Evolutionary conservation across 495 filamentous ascomycete species (phyloP), one percentile per base, ranked within the genome.

Genomic region (Bathelium albidoporum): DNA sequence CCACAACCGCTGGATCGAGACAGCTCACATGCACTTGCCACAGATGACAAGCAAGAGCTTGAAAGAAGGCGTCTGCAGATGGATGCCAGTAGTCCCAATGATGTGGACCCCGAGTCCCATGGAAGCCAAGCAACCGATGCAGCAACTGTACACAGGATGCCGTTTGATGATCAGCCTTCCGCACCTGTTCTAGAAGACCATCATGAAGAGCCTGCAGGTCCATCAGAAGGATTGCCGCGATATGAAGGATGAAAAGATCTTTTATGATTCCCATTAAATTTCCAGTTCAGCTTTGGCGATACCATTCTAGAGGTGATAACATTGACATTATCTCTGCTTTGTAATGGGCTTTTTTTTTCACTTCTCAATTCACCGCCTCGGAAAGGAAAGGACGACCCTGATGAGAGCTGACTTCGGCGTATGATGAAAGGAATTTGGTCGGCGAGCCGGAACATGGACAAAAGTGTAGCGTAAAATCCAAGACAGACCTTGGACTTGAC

Each of bases 41-140:
- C 74, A n/a, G 89, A 91, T 26, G 92, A 96, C 70, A 96, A 96
- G 72, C 85, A 88, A 68, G 93, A 96, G 69, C 79, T 90, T 24
- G 89, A 96, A 70, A 83, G 89, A 5, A 84, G 81, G 58, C 80
- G 89, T 62, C 74, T 96, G 3, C 76, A 92, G 58, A 80, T 81
- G 64, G 85, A 90, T 68, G 84, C 84, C 0, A 92, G 88, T 70
- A 83, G 88, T 2, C 91, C 91, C 11, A 72, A 79, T 16, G 74
- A 79, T 28, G 76, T 80, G 53, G 75, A 5, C 34, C 14, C 77
- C 0, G 77, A 77, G 26, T 79, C 84, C 39, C 78, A 77, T n/a
- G 76, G 77, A 4, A 28, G 26, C 36, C 18, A 36, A 18, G 31
- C 28, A 60, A 31, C 62, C 12, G 31, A 31, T 61, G 52, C 62